Evolutionary conservation across 2,329 filamentous ascomycete genomes (phyloP).

Genomic region (Xylariaceae sp.): DNA sequence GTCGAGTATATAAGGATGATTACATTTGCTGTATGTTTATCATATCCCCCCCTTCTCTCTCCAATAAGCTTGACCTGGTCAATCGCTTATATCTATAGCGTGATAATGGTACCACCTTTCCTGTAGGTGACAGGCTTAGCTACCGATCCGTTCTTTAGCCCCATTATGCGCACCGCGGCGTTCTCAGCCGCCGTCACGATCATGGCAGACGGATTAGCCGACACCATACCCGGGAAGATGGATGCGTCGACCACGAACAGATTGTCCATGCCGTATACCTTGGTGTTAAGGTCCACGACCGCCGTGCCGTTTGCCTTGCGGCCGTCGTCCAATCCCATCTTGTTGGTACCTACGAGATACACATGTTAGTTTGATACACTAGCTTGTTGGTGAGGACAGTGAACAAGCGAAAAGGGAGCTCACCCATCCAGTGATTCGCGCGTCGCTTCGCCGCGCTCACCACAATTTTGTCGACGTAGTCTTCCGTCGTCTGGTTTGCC

Average conservation of each 20-base stretch:
- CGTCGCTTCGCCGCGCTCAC: conserved; percentile 45
- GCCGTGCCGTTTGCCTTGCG: conserved; percentile 57
- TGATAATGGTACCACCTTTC: conserved; percentile 33
- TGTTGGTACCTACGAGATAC: conserved; percentile 52
- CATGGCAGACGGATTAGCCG: conserved; percentile 65
- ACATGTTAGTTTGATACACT: neutral
- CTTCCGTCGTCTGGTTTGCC: conserved; percentile 56
- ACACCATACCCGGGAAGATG: conserved; percentile 72
- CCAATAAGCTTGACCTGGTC: conserved; percentile 15
- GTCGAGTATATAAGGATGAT: neutral
- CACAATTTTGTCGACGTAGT: conserved; percentile 58
- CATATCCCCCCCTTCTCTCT: too few species aligned
- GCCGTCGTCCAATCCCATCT: conserved; percentile 63
- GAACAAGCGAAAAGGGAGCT: conserved; percentile 1
- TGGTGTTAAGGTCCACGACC: conserved; percentile 68
- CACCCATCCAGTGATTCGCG: conserved; percentile 60
- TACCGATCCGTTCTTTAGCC: conserved; percentile 33
- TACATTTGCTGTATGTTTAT: neutral
- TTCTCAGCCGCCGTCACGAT: conserved; percentile 49
- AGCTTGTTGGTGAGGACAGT: neutral
- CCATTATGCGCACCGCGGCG: conserved; percentile 42
- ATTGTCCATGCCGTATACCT: conserved; percentile 73
- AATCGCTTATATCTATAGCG: conserved; percentile 9
- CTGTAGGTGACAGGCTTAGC: conserved; percentile 24
- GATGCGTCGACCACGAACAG: conserved; percentile 71